Base-by-base conservation (phyloP, 75 land plant genomes). In the Pinus taeda region DNA sequence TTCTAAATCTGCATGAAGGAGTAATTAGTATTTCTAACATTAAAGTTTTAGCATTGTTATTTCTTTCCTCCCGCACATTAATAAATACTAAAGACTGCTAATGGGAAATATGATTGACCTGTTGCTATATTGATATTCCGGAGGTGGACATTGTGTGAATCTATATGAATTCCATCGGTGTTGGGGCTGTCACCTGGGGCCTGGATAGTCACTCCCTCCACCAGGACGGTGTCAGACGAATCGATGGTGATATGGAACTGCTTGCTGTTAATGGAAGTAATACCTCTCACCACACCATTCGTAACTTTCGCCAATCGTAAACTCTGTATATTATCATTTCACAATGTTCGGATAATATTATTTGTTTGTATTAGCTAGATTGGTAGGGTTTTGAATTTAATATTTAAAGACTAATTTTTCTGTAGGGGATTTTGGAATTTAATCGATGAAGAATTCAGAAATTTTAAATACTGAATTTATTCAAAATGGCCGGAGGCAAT, bases 101-200 rank as follows among this genome's bases (percentile, higher is more conserved):
- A 39, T 39, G 42, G 60, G n/a, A 59, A 59, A 59, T 3, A 20
- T 20, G 60, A n/a, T n/a, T n/a, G n/a, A n/a, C 60, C n/a, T 59
- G 60, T 59, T 59, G 12, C 65, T 45, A 92, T 92, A 29, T 11
- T 39, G 84, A 77, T 71, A 74, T 75, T 65, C 17, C 36, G 67
- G 66, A 94, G 85, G 56, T 75, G 71, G 36, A 90, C 87, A 22
- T 80, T 83, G 6, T 75, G 77, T 11, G 92, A 86, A 17, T 15
- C 22, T 15, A 94, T 69, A 60, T 94, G 97, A 57, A 94, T 88
- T 64, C 97, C 97, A 64, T 94, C 97, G 3, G 97, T 94, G 84
- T 92, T 94, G 37, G 97, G 97, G 82, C 97, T 94, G 60, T 71
- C 53, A 15, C 60, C 85, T 0, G 92, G 88, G 11, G 97, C 94